A percentile compares a stretch with the other conserved stretches of the same genome.
phyloP scores from a whole-genome alignment of 2,329 filamentous ascomycete species.

The Pseudocercospora ulei region DNA sequence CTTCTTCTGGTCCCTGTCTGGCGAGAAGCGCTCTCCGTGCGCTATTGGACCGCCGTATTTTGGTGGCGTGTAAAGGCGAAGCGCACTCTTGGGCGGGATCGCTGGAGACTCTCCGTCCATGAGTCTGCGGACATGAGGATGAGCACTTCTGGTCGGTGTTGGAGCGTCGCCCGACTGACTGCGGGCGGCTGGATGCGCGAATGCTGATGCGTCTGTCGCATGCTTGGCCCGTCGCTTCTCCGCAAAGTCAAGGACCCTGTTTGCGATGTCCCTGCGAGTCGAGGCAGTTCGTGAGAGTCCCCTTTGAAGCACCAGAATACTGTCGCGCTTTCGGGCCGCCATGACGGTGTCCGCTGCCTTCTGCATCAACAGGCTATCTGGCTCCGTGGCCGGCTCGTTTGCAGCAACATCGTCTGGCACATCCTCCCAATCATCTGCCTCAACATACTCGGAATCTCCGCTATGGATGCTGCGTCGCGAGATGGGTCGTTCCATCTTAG shows the following conservation, averaged over 20 bases:
- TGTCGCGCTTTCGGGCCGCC: not conserved
- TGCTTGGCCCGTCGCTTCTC: not conserved
- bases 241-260: not conserved
- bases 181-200: conserved; percentile 11
- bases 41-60: conserved; percentile 10
- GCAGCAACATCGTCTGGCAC: conserved; percentile 13
- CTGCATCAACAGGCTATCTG: no score
- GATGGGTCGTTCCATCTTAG: not conserved
- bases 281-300: not conserved
- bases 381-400: no score
- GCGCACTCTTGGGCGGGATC: conserved; percentile 1
- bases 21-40: conserved; percentile 11
- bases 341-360: not conserved
- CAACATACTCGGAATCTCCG: conserved; percentile 1
- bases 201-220: not conserved
- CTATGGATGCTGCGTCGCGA: conserved; percentile 6
- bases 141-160: conserved; percentile 12
- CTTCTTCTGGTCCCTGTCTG: not conserved
- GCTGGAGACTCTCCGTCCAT: conserved; percentile 9
- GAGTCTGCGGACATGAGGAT: conserved; percentile 7
- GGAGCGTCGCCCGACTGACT: conserved; percentile 8
- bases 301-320: not conserved
- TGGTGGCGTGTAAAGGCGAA: conserved; percentile 6
- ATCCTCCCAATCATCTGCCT: conserved; percentile 3
- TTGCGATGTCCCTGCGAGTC: not conserved